A percentile compares a stretch with the other conserved stretches of the same genome.
Evolutionary conservation across 805 yeast genomes (phyloP).

Genomic region (Kodamaea nitidulidarum): DNA sequence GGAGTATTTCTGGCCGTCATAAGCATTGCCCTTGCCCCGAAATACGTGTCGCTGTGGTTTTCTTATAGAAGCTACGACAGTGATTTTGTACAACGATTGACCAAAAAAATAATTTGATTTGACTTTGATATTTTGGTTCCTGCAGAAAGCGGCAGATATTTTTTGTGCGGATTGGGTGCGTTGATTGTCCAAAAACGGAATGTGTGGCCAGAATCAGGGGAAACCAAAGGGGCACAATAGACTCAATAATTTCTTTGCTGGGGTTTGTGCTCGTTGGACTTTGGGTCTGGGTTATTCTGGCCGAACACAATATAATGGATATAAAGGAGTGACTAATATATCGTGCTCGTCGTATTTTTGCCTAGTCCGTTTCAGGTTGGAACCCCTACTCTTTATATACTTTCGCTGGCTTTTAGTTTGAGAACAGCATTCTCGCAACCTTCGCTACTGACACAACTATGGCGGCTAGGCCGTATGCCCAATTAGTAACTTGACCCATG

Average conservation of each 20-base stretch:
- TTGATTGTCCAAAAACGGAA: slow-evolving; percentile 3
- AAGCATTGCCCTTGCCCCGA: slow-evolving; percentile 3
- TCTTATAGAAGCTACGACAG: background rate
- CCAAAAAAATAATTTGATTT: slow-evolving; percentile 1
- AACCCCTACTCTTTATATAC: slow-evolving; percentile 1
- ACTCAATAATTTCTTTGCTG: background rate
- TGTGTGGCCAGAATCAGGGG: slow-evolving; percentile 1
- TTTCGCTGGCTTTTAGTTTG: background rate
- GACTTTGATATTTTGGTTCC: slow-evolving; percentile 1
- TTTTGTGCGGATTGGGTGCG: slow-evolving; percentile 1
- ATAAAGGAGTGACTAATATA: slow-evolving; percentile 5
- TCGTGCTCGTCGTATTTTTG: background rate
- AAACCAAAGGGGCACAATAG: slow-evolving; percentile 1
- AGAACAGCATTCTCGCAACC: background rate
- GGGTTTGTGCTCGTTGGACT: background rate
- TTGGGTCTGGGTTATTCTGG: background rate
- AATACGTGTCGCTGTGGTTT: background rate
- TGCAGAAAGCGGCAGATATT: slow-evolving; percentile 1
- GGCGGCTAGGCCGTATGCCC: background rate
- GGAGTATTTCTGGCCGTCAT: slow-evolving; percentile 3
- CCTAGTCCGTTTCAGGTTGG: background rate
- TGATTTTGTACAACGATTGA: background rate
- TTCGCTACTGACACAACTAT: slow-evolving; percentile 1
- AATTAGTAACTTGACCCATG: background rate
- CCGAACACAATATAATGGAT: slow-evolving; percentile 4